phyloP scores from a whole-genome alignment of 805 yeast genomes.

The Candida krabiensis region DNA sequence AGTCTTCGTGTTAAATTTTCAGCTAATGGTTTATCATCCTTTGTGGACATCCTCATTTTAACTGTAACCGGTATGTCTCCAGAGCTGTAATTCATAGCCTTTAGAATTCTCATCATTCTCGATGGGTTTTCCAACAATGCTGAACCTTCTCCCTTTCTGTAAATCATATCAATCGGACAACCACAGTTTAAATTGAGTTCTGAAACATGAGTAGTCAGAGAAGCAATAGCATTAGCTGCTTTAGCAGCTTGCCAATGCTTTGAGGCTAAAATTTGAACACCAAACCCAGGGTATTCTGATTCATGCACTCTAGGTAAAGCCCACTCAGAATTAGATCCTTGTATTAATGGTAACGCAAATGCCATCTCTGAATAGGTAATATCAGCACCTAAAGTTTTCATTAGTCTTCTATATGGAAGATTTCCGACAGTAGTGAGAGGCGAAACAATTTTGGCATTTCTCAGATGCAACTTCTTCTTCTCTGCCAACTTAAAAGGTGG shows the following conservation, averaged over 20 bases:
- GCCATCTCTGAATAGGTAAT: conserved; percentile 97
- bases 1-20: conserved; percentile 68
- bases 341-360: conserved; percentile 75
- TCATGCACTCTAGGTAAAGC: conserved; percentile 90
- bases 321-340: conserved; percentile 95
- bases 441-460: conserved; percentile 80
- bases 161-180: conserved; percentile 95
- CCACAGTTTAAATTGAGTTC: conserved; percentile 95
- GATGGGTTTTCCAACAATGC: conserved; percentile 91
- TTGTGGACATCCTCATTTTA: conserved; percentile 89
- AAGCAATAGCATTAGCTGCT: conserved; percentile 78
- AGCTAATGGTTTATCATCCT: conserved; percentile 88
- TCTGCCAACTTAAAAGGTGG: conserved; percentile 77
- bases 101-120: conserved; percentile 70
- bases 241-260: conserved; percentile 93
- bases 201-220: conserved; percentile 58
- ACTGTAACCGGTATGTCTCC: conserved; percentile 92
- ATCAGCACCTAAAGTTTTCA: conserved; percentile 90
- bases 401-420: conserved; percentile 88
- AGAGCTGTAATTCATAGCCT: conserved; percentile 85
- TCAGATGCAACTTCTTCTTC: conserved; percentile 70
- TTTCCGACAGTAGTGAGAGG: conserved; percentile 98
- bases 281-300: conserved; percentile 83
- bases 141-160: conserved; percentile 92
- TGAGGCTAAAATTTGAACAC: conserved; percentile 88